Base-by-base conservation (phyloP, 257 asterid genomes). In the Nicotiana paniculata region DNA sequence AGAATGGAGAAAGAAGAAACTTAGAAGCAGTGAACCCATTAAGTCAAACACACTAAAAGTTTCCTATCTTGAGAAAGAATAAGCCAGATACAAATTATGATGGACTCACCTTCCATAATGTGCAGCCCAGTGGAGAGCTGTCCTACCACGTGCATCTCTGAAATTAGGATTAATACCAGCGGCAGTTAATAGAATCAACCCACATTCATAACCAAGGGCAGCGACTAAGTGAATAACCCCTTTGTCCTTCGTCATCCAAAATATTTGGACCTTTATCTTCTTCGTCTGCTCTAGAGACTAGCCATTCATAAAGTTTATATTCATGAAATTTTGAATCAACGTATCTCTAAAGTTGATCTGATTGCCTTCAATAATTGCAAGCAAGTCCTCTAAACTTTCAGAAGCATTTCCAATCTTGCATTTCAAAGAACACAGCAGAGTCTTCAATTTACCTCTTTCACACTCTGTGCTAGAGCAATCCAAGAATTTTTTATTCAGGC, bases 61-160 rank as follows among this genome's bases (percentile, higher is more conserved):
- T 72, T 46, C 32, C 32, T 4, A 24, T 72, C 3, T 72, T 12
- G 37, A 72, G 39, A 32, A 21, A 46, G 24, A 46, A 70, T 43
- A 39, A 43, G 35, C 21, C 78, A 43, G 78, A 26, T 11, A 70
- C 21, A 43, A 43, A 70, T 5, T 72, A 24, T 72, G 59, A 72
- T 72, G 37, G 8, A 46, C 33, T 21, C 55, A 85, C 88, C 88
- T 86, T 37, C 86, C 86, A 83, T 63, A 61, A 66, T 26, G 65
- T 30, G 89, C 61, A 7, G 89, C 89, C 86, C 89, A 86, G 83
- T 83, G 85, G 81, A 86, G 89, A 59, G 89, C 67, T 35, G 86
- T 83, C 85, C 86, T 81, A n/a, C 89, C 89, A 58, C 16, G 78
- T 85, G 67, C 74, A 83, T 86, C 89, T 77, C 89, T 77, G 65